Percentiles rank a stretch among this genome's conserved stretches.
Evolutionary conservation across 2,329 filamentous ascomycete genomes (phyloP).

Genomic region (Aspergillus chevalieri): DNA sequence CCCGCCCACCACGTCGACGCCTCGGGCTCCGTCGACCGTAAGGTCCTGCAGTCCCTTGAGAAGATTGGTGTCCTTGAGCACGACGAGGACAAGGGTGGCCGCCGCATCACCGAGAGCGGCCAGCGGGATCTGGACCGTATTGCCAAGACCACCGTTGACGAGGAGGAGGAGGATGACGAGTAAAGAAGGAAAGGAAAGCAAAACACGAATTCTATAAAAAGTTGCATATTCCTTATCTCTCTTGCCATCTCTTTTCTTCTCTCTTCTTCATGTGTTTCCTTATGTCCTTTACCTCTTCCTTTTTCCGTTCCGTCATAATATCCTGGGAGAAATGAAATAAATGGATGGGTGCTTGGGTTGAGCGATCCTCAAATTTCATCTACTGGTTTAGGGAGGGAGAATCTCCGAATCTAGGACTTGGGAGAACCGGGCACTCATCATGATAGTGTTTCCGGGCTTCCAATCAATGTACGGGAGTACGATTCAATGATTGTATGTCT

Average conservation of each 20-base stretch:
- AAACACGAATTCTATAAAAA: slow-evolving; percentile 17
- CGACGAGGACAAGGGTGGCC: slow-evolving; percentile 97
- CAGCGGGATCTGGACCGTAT: slow-evolving; percentile 99
- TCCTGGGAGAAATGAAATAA: slow-evolving; percentile 3
- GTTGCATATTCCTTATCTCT: slow-evolving; percentile 14
- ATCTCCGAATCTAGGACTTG: too few relatives aligned
- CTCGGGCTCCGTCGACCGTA: slow-evolving; percentile 92
- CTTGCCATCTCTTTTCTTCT: neutral
- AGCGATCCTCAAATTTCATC: too few relatives aligned
- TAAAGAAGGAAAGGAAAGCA: slow-evolving; percentile 38
- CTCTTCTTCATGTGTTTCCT: slow-evolving; percentile 13
- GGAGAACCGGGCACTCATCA: too few relatives aligned
- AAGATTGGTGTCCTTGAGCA: slow-evolving; percentile 98
- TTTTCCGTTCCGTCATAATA: slow-evolving; percentile 11
- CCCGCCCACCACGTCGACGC: slow-evolving; percentile 95
- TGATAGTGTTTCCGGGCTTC: too few relatives aligned
- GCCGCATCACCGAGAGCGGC: slow-evolving; percentile 94
- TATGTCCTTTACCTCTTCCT: slow-evolving; percentile 14
- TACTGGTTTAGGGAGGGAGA: too few relatives aligned
- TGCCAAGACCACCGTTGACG: slow-evolving; percentile 62
- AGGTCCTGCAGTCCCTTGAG: slow-evolving; percentile 94
- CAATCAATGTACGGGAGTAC: too few relatives aligned
- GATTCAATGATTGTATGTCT: neutral
- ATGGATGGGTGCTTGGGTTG: neutral
- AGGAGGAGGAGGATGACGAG: slow-evolving; percentile 41